These are phyloP conservation scores for Lodderomyces jiufengensis DNA, from an alignment of 1,139 yeast species.

Conservation along the genomic window DNA sequence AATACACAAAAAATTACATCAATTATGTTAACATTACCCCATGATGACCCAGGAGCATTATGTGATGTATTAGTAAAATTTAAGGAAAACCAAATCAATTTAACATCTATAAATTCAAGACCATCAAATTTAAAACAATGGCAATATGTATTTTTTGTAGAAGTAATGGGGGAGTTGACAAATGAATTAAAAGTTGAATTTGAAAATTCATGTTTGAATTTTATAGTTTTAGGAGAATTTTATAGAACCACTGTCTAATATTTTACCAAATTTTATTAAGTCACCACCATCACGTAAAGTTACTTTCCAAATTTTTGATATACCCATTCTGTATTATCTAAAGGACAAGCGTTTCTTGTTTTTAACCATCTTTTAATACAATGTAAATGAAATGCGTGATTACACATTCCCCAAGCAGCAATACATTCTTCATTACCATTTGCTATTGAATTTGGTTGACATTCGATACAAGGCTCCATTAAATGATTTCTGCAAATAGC, in stretches of 20 bases:
- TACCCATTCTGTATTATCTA: constrained; percentile 93
- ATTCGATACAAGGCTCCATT: constrained; percentile 98
- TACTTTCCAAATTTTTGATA: constrained; percentile 70
- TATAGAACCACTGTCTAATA: too few relatives aligned
- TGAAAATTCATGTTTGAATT: constrained; percentile 25
- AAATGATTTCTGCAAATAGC: constrained; percentile 97
- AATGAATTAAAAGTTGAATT: constrained; percentile 15
- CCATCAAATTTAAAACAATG: constrained; percentile 66
- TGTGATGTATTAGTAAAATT: constrained; percentile 64
- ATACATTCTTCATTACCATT: constrained; percentile 77
- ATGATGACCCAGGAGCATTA: constrained; percentile 72
- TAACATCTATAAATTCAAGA: constrained; percentile 71
- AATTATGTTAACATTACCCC: constrained; percentile 62
- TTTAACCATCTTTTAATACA: constrained; percentile 96
- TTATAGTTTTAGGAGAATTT: constrained; percentile 39
- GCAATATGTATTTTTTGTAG: constrained; percentile 84
- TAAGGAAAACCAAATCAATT: constrained; percentile 54
- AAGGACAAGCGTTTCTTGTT: constrained; percentile 96
- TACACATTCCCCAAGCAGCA: constrained; percentile 97
- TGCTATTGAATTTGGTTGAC: constrained; percentile 78
- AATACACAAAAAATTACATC: constrained; percentile 37
- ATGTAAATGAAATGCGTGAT: constrained; percentile 92
- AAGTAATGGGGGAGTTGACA: constrained; percentile 43
- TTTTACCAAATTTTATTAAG: too few relatives aligned
- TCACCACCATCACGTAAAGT: too few relatives aligned